Evolutionary conservation across 2,329 filamentous ascomycete species (phyloP), one percentile per base, ranked within the genome.

Genomic region (Ceratocystis alfenasii): DNA sequence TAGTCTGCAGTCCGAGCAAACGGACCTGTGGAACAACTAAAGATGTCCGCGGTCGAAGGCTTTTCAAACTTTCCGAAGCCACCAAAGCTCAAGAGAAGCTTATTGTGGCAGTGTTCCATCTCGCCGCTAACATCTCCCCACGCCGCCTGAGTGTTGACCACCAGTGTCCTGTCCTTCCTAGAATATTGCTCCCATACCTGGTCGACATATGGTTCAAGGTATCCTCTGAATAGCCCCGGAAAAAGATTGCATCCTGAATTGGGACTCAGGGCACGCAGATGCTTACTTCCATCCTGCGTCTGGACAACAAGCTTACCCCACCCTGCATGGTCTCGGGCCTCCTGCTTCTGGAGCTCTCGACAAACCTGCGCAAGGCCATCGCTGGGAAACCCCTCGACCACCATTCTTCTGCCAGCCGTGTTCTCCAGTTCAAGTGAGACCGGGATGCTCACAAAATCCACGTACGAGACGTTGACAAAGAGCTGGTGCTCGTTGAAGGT

Each of bases 401-500:
- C 74, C 69, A 78, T 78, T 20, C 75, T 72, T 10, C 70, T 69
- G 57, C 80, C 81, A 57, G 74, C 72, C 22, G 76, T 76, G 68
- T 79, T 81, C 65, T 75, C 74, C 59, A 87, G 78, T 68, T 74
- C 72, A 69, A 87, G 78, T 0, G 82, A 80, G 63, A 87, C 80
- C n/a, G 87, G 85, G 70, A 87, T 73, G 70, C 78, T 77, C 68
- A 90, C 81, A 74, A 92, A 92, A 76, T 92, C 88, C 64, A 92
- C 89, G 72, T 87, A 87, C 68, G 80, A 84, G 70, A 92, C 85
- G 70, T 88, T 88, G 70, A 82, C 84, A 71, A 83, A 89, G 4
- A 88, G 75, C 73, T 87, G 79, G 41, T 73, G 71, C 45, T 74
- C 70, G 73, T 87, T 87, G 74, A 81, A 87, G 17, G 85, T 87